These are phyloP conservation scores for Silene coronaria DNA, from an alignment of 179 eudicot species.

Conservation along the genomic window DNA sequence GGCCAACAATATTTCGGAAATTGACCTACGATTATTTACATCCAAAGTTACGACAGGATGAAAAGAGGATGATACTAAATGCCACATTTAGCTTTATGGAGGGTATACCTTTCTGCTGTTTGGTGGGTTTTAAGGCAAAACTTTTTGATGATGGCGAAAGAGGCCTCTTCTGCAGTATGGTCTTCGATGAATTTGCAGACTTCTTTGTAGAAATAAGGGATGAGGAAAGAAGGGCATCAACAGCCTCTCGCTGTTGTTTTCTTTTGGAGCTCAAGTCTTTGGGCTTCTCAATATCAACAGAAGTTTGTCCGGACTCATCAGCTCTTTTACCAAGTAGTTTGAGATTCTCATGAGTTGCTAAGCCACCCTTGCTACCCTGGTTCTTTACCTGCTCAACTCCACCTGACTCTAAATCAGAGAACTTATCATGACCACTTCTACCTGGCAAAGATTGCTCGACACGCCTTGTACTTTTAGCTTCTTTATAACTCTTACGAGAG, in stretches of 20 bases:
- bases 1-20: neutral
- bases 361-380: conserved; percentile 25
- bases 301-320: conserved; percentile 29
- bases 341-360: conserved; percentile 22
- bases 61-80: neutral
- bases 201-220: conserved; percentile 87
- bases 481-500: conserved; percentile 19
- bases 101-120: conserved; percentile 49
- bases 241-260: conserved; percentile 90
- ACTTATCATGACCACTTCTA: conserved; percentile 8
- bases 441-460: conserved; percentile 22
- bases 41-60: neutral
- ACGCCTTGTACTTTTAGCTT: conserved; percentile 22
- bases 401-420: conserved; percentile 26
- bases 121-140: conserved; percentile 37
- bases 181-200: conserved; percentile 40
- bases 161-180: conserved; percentile 46
- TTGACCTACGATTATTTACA: neutral
- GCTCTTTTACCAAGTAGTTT: conserved; percentile 28
- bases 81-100: neutral
- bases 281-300: conserved; percentile 35
- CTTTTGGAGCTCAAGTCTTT: conserved; percentile 46
- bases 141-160: conserved; percentile 32
- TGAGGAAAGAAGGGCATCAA: conserved; percentile 92
- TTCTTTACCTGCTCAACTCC: conserved; percentile 26